phyloP scores from a whole-genome alignment of 169 alveolate genomes.

The Plasmodium falciparum region DNA sequence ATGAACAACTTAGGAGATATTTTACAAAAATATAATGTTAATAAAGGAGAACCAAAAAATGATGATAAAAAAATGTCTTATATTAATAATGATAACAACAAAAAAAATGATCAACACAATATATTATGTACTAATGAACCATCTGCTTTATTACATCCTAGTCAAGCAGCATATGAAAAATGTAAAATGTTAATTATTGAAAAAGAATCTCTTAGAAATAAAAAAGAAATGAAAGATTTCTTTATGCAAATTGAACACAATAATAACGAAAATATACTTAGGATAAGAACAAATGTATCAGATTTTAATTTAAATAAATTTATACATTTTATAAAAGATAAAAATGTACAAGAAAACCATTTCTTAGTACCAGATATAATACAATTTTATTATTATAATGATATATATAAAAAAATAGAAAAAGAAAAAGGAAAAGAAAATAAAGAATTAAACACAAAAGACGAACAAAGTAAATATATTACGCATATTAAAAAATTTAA shows the following conservation, averaged over 20 bases:
- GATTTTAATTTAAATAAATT: slow-evolving; percentile 26
- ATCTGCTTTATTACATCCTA: too few species aligned
- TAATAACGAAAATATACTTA: slow-evolving; percentile 11
- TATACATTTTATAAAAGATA: slow-evolving; percentile 12
- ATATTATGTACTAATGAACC: too few species aligned
- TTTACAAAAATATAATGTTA: too few species aligned
- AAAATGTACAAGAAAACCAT: neutral
- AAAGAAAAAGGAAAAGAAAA: neutral
- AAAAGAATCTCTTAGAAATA: slow-evolving; percentile 47
- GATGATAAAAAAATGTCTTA: too few species aligned
- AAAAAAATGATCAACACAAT: too few species aligned
- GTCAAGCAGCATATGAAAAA: neutral
- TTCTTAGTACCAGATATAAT: slow-evolving; percentile 22
- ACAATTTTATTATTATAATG: slow-evolving; percentile 45
- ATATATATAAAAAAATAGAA: neutral
- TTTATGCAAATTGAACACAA: slow-evolving; percentile 46
- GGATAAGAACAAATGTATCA: slow-evolving; percentile 45
- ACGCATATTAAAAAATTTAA: neutral
- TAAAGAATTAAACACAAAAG: neutral
- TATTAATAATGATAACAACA: too few species aligned
- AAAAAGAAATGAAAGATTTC: slow-evolving; percentile 59
- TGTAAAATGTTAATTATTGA: slow-evolving; percentile 59
- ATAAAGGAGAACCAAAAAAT: too few species aligned
- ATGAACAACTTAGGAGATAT: slow-evolving; percentile 24
- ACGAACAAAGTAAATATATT: neutral